Percentiles rank a stretch among this genome's conserved stretches.
These are phyloP conservation scores for Saksenaea vasiformis DNA, from an alignment of 371 early-diverging fungal species.

Conservation along the genomic window DNA sequence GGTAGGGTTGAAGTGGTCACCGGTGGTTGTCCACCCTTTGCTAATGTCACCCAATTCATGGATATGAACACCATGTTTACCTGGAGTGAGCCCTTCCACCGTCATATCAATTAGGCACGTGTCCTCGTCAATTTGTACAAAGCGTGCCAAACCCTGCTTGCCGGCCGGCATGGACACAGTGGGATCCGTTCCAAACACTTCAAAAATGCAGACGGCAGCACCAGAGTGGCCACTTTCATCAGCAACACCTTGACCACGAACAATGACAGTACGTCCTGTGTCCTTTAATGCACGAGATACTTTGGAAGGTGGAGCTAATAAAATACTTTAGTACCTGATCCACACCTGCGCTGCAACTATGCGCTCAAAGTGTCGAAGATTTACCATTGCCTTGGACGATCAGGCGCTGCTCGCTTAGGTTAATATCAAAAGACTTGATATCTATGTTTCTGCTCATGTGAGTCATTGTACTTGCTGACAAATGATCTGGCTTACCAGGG, in stretches of 20 bases:
- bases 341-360: not conserved
- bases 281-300: conserved; percentile 61
- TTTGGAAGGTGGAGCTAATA: conserved; percentile 65
- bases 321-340: conserved; percentile 16
- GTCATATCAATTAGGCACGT: conserved; percentile 79
- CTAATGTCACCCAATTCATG: conserved; percentile 83
- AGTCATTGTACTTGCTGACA: not conserved
- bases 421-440: conserved; percentile 57
- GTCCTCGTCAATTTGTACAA: conserved; percentile 72
- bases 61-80: conserved; percentile 71
- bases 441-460: conserved; percentile 21
- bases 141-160: conserved; percentile 75
- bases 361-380: not conserved
- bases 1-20: conserved; percentile 64
- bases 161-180: conserved; percentile 40
- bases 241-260: conserved; percentile 77
- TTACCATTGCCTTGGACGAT: conserved; percentile 66
- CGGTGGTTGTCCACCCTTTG: conserved; percentile 57
- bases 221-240: conserved; percentile 62
- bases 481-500: conserved; percentile 40
- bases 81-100: conserved; percentile 69
- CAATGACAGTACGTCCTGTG: conserved; percentile 72
- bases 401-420: conserved; percentile 61
- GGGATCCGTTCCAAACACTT: conserved; percentile 54
- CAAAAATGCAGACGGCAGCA: conserved; percentile 90